Conservation (phyloP, 2,329 filamentous ascomycete species). For the Diaporthe citriasiana region DNA sequence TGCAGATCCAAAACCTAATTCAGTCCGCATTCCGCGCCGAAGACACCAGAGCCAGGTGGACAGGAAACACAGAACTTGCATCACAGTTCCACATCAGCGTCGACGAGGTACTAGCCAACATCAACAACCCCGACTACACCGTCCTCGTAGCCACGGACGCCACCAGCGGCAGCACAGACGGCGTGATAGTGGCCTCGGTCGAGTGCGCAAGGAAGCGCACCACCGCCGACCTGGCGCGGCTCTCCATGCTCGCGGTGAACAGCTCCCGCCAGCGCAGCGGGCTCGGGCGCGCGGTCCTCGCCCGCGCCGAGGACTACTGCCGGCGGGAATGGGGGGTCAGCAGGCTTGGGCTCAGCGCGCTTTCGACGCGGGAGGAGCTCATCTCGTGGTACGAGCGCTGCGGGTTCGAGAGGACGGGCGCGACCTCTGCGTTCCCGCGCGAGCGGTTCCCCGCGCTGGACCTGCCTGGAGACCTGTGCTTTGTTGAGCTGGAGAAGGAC, state of each 20-base stretch:
- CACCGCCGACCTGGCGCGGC: slow-evolving; percentile 42
- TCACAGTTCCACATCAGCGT: slow-evolving; percentile 47
- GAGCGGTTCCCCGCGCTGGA: slow-evolving; percentile 38
- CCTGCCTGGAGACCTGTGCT: slow-evolving; percentile 51
- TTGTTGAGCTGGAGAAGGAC: slow-evolving; percentile 54
- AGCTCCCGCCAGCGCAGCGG: slow-evolving; percentile 50
- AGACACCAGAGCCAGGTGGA: slow-evolving; percentile 47
- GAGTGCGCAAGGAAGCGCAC: slow-evolving; percentile 43
- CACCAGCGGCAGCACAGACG: slow-evolving; percentile 20
- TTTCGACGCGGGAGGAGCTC: slow-evolving; percentile 49
- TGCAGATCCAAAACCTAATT: slow-evolving; percentile 53
- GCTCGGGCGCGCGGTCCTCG: slow-evolving; percentile 50
- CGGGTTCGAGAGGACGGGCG: slow-evolving; percentile 52
- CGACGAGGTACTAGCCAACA: slow-evolving; percentile 46
- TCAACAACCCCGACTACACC: slow-evolving; percentile 48
- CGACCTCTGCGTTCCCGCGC: slow-evolving; percentile 51
- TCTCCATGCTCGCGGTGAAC: slow-evolving; percentile 55
- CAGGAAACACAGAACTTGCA: slow-evolving; percentile 27
- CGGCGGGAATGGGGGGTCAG: slow-evolving; percentile 44
- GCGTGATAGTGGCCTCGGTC: slow-evolving; percentile 49
- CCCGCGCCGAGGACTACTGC: slow-evolving; percentile 49
- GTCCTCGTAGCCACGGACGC: slow-evolving; percentile 50
- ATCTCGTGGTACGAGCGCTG: slow-evolving; percentile 50
- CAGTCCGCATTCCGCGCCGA: slow-evolving; percentile 57
- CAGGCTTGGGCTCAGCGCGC: slow-evolving; percentile 47